Conservation (phyloP, 805 yeast genomes). For the Saturnispora galanensis region DNA sequence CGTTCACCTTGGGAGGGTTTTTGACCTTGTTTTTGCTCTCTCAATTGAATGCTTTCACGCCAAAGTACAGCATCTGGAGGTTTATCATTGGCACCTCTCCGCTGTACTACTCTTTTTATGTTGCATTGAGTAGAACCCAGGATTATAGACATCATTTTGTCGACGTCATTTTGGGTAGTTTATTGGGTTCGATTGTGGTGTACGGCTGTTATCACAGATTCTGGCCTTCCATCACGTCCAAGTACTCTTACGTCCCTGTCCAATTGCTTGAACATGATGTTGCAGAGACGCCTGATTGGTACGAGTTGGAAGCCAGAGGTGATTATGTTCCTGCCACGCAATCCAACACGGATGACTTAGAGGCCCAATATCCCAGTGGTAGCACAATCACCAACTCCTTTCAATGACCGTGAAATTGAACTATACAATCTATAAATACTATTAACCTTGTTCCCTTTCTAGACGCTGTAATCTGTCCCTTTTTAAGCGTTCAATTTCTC, state of each 20-base stretch:
- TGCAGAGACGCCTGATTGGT: constrained; percentile 6
- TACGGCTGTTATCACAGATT: constrained; percentile 44
- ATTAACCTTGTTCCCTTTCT: constrained; percentile 15
- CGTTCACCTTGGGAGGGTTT: constrained; percentile 61
- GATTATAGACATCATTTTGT: constrained; percentile 92
- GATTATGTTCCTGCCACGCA: constrained; percentile 8
- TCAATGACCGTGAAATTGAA: background rate
- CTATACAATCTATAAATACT: background rate
- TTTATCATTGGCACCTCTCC: constrained; percentile 45
- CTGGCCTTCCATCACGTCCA: constrained; percentile 34
- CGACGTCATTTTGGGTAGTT: constrained; percentile 68
- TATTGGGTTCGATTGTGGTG: constrained; percentile 55
- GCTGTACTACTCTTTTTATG: constrained; percentile 54
- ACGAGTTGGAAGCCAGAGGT: constrained; percentile 2
- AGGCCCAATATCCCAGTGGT: constrained; percentile 6
- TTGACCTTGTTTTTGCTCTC: constrained; percentile 58
- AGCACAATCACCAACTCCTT: too few relatives aligned
- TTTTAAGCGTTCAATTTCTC: constrained; percentile 26
- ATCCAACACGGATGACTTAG: constrained; percentile 2
- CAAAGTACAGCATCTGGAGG: constrained; percentile 53
- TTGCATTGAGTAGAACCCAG: constrained; percentile 79
- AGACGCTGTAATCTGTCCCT: constrained; percentile 22
- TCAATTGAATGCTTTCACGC: constrained; percentile 36
- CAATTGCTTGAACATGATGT: constrained; percentile 1
- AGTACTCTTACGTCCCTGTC: constrained; percentile 32